Evolutionary conservation across 768 basidiomycete species (phyloP).

Genomic region (Gautieria morchelliformis): DNA sequence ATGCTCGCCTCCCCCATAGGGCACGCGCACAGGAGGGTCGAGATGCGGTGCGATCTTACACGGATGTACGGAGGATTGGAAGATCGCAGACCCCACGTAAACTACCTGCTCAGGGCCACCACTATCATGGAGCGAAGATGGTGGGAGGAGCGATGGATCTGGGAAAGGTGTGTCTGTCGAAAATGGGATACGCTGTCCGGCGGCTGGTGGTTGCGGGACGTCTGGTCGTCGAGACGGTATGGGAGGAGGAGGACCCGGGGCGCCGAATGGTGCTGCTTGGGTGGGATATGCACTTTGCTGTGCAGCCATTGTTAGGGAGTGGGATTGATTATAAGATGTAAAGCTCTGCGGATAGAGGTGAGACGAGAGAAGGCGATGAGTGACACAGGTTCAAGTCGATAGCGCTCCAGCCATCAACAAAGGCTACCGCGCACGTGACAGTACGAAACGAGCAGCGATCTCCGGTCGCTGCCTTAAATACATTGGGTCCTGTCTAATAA

Average conservation of each 20-base stretch:
- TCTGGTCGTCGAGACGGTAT: slow-evolving; percentile 1
- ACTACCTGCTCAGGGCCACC: slow-evolving; percentile 38
- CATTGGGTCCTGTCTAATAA: no score
- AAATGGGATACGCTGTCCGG: slow-evolving; percentile 59
- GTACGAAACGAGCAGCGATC: no score
- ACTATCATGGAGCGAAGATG: slow-evolving; percentile 49
- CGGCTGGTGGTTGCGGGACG: slow-evolving; percentile 36
- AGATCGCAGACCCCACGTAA: slow-evolving; percentile 66
- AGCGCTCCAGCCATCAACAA: no score
- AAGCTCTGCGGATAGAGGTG: no score
- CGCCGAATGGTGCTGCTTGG: slow-evolving; percentile 1
- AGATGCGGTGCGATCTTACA: slow-evolving; percentile 70
- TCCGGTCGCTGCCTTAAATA: no score
- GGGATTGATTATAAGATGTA: no score
- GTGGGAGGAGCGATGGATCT: slow-evolving; percentile 28
- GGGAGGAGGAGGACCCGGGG: slow-evolving; percentile 6
- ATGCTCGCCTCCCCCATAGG: slow-evolving; percentile 54
- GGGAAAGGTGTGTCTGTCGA: slow-evolving; percentile 38
- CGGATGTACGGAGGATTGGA: slow-evolving; percentile 60
- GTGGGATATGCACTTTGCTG: background rate
- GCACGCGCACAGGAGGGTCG: slow-evolving; percentile 40
- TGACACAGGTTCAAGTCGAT: no score
- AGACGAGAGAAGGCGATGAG: no score
- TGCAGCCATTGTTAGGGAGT: no score
- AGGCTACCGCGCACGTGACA: no score